Percentiles rank a stretch among this genome's conserved stretches.
Evolutionary conservation across 2,329 filamentous ascomycete genomes (phyloP).

Genomic region (Emergomyces orientalis): DNA sequence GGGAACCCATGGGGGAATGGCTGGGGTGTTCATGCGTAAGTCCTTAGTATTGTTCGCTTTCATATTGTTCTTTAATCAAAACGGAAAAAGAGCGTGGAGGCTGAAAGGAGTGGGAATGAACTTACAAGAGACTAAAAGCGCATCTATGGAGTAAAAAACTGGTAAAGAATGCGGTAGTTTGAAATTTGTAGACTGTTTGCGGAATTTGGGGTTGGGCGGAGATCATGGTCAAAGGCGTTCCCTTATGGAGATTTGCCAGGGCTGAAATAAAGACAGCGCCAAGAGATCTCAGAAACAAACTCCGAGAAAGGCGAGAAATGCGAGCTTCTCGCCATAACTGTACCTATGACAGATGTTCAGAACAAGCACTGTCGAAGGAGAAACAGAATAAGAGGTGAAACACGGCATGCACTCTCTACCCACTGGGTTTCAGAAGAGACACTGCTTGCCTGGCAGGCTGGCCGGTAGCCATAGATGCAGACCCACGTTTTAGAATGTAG

Average conservation of each 20-base stretch:
- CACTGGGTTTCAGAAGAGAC: no score
- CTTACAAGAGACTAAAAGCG: not conserved
- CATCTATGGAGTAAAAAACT: not conserved
- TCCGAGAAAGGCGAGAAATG: not conserved
- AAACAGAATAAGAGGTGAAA: not conserved
- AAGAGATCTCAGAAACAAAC: not conserved
- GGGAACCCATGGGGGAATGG: not conserved
- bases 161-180: not conserved
- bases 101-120: not conserved
- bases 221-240: not conserved
- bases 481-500: not conserved
- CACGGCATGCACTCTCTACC: not conserved
- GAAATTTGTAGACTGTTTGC: not conserved
- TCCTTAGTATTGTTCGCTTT: constrained; percentile 3
- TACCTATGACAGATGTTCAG: not conserved
- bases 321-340: not conserved
- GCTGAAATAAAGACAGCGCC: not conserved
- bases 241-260: not conserved
- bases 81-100: not conserved
- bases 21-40: not conserved
- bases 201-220: not conserved
- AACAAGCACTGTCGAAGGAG: not conserved
- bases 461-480: not conserved
- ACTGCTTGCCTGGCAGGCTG: not conserved
- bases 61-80: constrained; percentile 5